phyloP scores from a whole-genome alignment of 2,329 filamentous ascomycete species.

The Hypoxylon sp. region DNA sequence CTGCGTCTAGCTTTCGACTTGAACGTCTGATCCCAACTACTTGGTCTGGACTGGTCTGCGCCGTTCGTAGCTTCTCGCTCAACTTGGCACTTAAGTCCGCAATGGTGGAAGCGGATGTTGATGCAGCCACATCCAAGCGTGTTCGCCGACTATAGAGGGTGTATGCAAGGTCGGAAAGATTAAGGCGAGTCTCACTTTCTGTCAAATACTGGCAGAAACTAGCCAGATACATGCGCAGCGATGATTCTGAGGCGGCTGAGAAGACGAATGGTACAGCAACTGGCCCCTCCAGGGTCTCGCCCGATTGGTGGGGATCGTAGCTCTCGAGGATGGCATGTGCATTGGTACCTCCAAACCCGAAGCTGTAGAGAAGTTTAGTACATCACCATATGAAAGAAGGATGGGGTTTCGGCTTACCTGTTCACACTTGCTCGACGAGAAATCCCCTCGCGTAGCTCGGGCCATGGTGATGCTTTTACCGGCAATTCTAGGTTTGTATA shows the following conservation, averaged over 20 bases:
- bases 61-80: no score
- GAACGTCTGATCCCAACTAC: not conserved
- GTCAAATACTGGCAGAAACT: no score
- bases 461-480: conserved; percentile 12
- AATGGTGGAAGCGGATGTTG: no score
- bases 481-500: conserved; percentile 12
- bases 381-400: not conserved
- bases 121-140: no score
- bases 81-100: no score
- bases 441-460: not conserved
- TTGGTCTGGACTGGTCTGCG: not conserved
- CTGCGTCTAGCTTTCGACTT: not conserved
- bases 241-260: conserved; percentile 27
- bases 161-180: no score
- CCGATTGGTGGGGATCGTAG: conserved; percentile 1
- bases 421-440: conserved; percentile 35
- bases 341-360: conserved; percentile 37
- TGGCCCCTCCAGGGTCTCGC: no score
- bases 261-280: conserved; percentile 27
- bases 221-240: conserved; percentile 4
- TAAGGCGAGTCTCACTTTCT: no score
- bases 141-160: no score
- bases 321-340: conserved; percentile 37
- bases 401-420: not conserved
- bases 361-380: conserved; percentile 16